Percentiles rank a stretch among this genome's conserved stretches.
These are phyloP conservation scores for Lasiodiplodia sp. DNA, from an alignment of 2,329 filamentous ascomycete species.

Conservation along the genomic window DNA sequence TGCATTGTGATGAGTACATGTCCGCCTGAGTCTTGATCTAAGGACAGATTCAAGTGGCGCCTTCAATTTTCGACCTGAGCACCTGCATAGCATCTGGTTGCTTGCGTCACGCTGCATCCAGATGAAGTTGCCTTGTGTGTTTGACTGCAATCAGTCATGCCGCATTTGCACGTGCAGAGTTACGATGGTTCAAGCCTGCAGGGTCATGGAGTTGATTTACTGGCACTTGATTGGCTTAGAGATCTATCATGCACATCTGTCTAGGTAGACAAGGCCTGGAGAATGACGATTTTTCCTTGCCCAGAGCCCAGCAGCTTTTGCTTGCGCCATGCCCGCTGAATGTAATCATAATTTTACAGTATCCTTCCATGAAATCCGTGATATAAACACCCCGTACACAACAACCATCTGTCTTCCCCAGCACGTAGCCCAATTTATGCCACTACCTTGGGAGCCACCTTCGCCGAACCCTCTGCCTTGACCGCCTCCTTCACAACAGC, in stretches of 20 bases:
- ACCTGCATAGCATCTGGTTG: neutral
- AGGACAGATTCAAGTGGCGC: neutral
- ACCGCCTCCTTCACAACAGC: neutral
- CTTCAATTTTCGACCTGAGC: neutral
- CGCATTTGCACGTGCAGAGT: neutral
- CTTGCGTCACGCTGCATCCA: neutral
- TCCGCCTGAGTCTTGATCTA: neutral
- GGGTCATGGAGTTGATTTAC: neutral
- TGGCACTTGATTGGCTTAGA: neutral
- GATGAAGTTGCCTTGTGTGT: neutral
- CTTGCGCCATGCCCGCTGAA: neutral
- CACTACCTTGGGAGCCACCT: neutral
- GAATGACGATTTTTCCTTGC: neutral
- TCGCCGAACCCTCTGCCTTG: neutral
- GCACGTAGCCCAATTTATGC: neutral
- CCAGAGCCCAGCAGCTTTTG: neutral
- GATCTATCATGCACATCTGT: neutral
- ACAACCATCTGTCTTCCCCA: neutral
- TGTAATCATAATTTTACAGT: constrained; percentile 24
- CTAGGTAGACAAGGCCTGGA: neutral
- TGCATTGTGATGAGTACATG: neutral
- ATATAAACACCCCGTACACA: constrained; percentile 18
- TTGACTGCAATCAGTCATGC: neutral
- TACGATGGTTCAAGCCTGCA: neutral
- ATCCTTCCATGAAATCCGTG: constrained; percentile 9